A percentile compares a stretch with the other conserved stretches of the same genome.
These are phyloP conservation scores for Crotalaria pallida DNA, from an alignment of 306 rosid species.

Conservation along the genomic window DNA sequence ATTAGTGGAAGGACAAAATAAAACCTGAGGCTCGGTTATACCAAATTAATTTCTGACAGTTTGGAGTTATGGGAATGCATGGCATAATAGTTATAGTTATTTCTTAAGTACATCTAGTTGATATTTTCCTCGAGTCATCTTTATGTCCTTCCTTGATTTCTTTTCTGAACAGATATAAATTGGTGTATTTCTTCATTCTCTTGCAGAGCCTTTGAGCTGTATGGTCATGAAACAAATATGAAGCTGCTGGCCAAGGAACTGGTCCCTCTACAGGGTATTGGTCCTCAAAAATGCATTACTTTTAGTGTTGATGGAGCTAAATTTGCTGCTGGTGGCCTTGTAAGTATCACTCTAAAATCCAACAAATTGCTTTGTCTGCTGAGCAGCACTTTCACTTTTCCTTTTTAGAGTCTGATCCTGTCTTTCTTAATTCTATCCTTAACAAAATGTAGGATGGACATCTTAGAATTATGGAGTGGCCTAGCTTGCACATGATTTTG, in stretches of 20 bases:
- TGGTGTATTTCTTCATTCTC: constrained; percentile 7
- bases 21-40: neutral
- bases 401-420: neutral
- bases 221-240: constrained; percentile 44
- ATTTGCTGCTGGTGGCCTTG: constrained; percentile 83
- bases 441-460: constrained; percentile 63
- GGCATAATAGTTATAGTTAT: neutral
- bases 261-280: constrained; percentile 45
- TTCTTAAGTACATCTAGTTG: neutral
- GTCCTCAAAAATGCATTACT: constrained; percentile 68
- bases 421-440: constrained; percentile 25
- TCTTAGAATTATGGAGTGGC: constrained; percentile 86
- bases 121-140: neutral
- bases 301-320: constrained; percentile 94
- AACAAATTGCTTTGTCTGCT: neutral
- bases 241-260: constrained; percentile 64
- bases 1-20: neutral
- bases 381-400: neutral
- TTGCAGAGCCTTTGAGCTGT: constrained; percentile 68
- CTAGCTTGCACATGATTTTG: constrained; percentile 59
- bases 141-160: neutral
- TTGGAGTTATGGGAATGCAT: constrained; percentile 6
- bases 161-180: neutral
- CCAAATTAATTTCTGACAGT: neutral
- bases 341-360: constrained; percentile 33